A percentile compares a stretch with the other conserved stretches of the same genome.
phyloP scores from a whole-genome alignment of 208 protist species.

The Leishmania turanica region DNA sequence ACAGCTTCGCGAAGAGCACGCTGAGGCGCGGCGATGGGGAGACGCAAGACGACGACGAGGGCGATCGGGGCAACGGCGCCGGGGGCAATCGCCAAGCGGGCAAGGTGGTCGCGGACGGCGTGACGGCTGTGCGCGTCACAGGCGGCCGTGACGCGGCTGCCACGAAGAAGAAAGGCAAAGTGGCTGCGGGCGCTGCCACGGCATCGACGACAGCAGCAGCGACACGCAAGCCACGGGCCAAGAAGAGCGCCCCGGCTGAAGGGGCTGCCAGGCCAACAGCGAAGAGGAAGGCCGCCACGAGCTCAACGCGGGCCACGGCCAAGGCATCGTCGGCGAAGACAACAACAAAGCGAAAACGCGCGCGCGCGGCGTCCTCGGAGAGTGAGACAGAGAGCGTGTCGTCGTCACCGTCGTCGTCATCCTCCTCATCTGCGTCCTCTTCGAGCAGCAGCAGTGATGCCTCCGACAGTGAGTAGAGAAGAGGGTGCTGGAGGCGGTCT shows the following conservation, averaged over 20 bases:
- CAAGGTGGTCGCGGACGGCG: slow-evolving; percentile 19
- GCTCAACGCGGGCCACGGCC: slow-evolving; percentile 19
- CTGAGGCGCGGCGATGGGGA: slow-evolving; percentile 39
- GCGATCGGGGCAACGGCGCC: slow-evolving; percentile 17
- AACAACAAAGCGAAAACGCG: slow-evolving; percentile 10
- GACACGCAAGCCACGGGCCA: slow-evolving; percentile 27
- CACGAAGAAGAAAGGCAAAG: slow-evolving; percentile 9
- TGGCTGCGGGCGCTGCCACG: background rate
- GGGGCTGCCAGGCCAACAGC: slow-evolving; percentile 19
- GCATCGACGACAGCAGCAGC: background rate
- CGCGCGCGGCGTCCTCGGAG: slow-evolving; percentile 8
- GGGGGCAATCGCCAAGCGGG: slow-evolving; percentile 10
- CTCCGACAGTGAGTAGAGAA: slow-evolving; percentile 15
- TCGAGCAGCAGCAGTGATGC: slow-evolving; percentile 5
- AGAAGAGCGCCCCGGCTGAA: slow-evolving; percentile 14
- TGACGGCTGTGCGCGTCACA: slow-evolving; percentile 20
- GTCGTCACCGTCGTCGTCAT: background rate
- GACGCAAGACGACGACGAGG: slow-evolving; percentile 23
- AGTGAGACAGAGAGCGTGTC: slow-evolving; percentile 22
- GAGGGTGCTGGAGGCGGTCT: background rate
- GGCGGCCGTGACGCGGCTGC: slow-evolving; percentile 1
- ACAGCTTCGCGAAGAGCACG: slow-evolving; percentile 68
- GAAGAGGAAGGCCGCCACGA: slow-evolving; percentile 39
- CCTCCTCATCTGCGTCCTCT: slow-evolving; percentile 1
- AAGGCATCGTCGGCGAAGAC: slow-evolving; percentile 7